Base-by-base conservation (phyloP, 2,329 filamentous ascomycete species). In the Rhynchosporium graminicola region DNA sequence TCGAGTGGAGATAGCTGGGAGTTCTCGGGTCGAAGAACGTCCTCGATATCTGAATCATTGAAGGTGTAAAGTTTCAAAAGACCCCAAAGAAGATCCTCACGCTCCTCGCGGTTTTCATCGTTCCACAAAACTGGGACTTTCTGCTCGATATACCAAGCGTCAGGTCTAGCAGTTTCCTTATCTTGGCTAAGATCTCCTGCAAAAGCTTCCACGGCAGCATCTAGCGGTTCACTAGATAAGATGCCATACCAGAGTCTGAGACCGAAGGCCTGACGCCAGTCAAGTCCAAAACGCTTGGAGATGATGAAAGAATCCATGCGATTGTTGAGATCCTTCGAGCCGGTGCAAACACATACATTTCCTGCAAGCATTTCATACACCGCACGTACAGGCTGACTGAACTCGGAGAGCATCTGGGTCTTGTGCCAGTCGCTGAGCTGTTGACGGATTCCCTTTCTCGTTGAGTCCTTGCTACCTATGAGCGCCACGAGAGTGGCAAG, bases 261-360 rank as follows among this genome's bases (percentile, higher is more conserved):
- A 10, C 91, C 94, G 75, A 99, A 97, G 0, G 93, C 88, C 73
- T 96, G 93, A 74, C 91, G 88, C 95, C 95, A 99, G 74, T 96
- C 90, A 42, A 99, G 81, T 4, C 86, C 86, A 74, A 97, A 99
- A 52, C 88, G 87, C 70, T 90, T 84, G 0, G 92, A 90, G 67
- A 99, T 90, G 59, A 87, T 83, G 73, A 99, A 97, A 0, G 88
- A 88, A 13, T 87, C 83, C 45, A 89, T 83, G 50, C 90, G 87
- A 76, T 98, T 91, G 8, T 88, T 78, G 0, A 90, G 85, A 6
- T 81, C 82, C 67, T 86, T 88, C 72, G 89, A 88, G 10, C 94
- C 95, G 68, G 92, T 85, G 63, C 91, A 93, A 33, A 88, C 84
- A 66, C 91, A 88, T n/a, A 91, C 87, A 67, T 97, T 95, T 43